phyloP scores from a whole-genome alignment of 164 flowering plant species.

The Kingdonia uniflora region DNA sequence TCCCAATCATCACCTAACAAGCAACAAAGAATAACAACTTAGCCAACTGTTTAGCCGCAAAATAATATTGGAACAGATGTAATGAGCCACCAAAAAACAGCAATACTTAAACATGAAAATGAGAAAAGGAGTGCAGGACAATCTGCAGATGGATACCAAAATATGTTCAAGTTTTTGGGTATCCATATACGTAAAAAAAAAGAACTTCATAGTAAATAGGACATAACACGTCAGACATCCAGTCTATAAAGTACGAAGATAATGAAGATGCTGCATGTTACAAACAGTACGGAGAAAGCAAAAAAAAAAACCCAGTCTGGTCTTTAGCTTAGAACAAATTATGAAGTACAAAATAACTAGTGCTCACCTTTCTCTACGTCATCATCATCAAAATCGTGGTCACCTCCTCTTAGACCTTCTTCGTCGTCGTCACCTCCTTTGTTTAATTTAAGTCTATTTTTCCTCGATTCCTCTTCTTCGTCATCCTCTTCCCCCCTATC shows the following conservation, averaged over 20 bases:
- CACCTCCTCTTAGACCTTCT: constrained; percentile 82
- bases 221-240: too few species aligned
- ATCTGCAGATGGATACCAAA: too few species aligned
- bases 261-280: too few species aligned
- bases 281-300: too few species aligned
- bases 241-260: too few species aligned
- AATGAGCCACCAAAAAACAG: background rate
- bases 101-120: background rate
- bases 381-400: constrained; percentile 83
- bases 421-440: constrained; percentile 70
- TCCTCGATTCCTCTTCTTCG: constrained; percentile 77
- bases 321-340: too few species aligned
- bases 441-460: constrained; percentile 62
- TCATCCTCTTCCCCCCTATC: constrained; percentile 87
- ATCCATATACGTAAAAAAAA: too few species aligned
- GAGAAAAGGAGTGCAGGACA: background rate
- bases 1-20: constrained; percentile 97
- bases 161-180: too few species aligned
- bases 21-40: constrained; percentile 5
- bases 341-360: background rate
- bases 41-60: background rate
- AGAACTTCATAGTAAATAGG: too few species aligned
- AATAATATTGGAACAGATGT: background rate
- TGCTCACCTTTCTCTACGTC: constrained; percentile 84
- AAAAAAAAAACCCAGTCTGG: too few species aligned